Conservation (phyloP, 1,139 yeast genomes). For the Arxiozyma slooffiae region DNA sequence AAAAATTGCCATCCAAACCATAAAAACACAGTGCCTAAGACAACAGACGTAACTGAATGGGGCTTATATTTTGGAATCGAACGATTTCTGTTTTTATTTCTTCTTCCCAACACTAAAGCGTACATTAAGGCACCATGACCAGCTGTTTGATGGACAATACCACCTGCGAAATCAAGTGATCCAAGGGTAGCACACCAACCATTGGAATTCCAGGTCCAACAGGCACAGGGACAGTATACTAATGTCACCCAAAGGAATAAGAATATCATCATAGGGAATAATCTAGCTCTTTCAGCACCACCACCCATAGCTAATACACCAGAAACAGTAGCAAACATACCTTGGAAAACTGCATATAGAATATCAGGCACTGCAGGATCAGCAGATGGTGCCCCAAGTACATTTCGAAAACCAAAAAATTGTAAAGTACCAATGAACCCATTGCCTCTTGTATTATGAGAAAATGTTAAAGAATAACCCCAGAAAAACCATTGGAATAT, state of each 20-base stretch:
- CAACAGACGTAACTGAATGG: slow-evolving; percentile 79
- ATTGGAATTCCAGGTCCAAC: slow-evolving; percentile 91
- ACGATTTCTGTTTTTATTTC: slow-evolving; percentile 72
- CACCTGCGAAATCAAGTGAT: slow-evolving; percentile 92
- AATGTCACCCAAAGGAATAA: slow-evolving; percentile 91
- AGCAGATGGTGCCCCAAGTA: slow-evolving; percentile 67
- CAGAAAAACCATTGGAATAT: slow-evolving; percentile 95
- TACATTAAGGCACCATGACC: slow-evolving; percentile 94
- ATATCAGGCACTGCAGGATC: slow-evolving; percentile 71
- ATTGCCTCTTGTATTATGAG: slow-evolving; percentile 53
- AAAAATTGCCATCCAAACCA: slow-evolving; percentile 99
- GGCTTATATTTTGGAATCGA: slow-evolving; percentile 84
- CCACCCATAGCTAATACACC: slow-evolving; percentile 94
- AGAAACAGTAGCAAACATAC: slow-evolving; percentile 90
- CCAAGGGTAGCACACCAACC: slow-evolving; percentile 87
- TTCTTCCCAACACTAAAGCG: slow-evolving; percentile 82
- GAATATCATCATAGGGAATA: slow-evolving; percentile 93
- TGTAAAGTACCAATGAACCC: slow-evolving; percentile 68
- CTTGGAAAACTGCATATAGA: slow-evolving; percentile 81
- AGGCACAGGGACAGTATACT: slow-evolving; percentile 92
- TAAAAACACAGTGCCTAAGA: slow-evolving; percentile 85
- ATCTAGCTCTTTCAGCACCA: slow-evolving; percentile 94
- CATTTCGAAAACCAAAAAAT: slow-evolving; percentile 70
- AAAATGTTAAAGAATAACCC: slow-evolving; percentile 87
- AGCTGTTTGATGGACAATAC: slow-evolving; percentile 92